Conservation (phyloP, 2,329 filamentous ascomycete species). For the Monilinia fructicola region DNA sequence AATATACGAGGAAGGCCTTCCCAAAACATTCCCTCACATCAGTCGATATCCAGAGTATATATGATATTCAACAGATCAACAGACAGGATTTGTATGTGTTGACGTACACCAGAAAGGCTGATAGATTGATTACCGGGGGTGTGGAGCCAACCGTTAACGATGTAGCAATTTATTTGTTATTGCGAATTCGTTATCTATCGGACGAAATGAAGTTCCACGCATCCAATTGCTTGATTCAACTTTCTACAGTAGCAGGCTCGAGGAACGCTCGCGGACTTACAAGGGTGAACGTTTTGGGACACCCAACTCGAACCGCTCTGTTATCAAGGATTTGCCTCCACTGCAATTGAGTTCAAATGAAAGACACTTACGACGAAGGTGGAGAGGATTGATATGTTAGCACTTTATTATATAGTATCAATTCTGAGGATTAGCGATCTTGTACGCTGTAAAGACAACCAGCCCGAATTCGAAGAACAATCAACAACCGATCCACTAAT, state of each 20-base stretch:
- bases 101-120: neutral
- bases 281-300: neutral
- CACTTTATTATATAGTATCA: too few species aligned
- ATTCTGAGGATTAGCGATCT: too few species aligned
- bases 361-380: too few species aligned
- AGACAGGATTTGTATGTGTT: neutral
- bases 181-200: neutral
- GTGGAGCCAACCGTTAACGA: conserved; percentile 1
- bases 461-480: neutral
- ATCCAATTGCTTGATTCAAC: conserved; percentile 10
- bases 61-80: neutral
- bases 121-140: neutral
- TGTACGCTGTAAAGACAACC: too few species aligned
- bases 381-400: too few species aligned
- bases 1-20: too few species aligned
- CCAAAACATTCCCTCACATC: neutral
- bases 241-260: neutral
- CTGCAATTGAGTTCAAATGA: too few species aligned
- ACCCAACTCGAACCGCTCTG: too few species aligned
- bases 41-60: too few species aligned
- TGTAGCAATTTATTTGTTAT: neutral
- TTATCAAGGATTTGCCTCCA: too few species aligned
- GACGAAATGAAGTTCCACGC: neutral
- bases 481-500: too few species aligned
- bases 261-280: neutral